Conservation (phyloP, 306 rosid genomes). For the Citrullus mucosospermus region DNA sequence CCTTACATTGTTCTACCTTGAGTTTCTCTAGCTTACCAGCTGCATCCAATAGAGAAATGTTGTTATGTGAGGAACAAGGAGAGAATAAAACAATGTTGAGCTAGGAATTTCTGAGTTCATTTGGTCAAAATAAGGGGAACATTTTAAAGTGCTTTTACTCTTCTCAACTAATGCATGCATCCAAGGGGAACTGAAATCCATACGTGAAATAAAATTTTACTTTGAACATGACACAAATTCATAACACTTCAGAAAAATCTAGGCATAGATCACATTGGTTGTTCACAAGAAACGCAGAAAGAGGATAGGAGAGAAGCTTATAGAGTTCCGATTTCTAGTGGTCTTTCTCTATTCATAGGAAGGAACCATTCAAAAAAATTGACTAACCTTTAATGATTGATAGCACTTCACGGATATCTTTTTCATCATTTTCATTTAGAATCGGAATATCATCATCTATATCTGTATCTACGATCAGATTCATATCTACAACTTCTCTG, state of each 20-base stretch:
- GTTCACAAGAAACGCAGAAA: neutral
- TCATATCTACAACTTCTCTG: constrained; percentile 21
- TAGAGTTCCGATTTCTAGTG: neutral
- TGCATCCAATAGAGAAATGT: constrained; percentile 15
- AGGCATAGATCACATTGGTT: neutral
- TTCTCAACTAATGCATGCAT: neutral
- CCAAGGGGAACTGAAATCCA: neutral
- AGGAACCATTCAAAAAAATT: neutral
- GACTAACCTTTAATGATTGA: constrained; percentile 37
- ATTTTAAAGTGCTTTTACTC: neutral
- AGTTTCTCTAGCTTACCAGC: constrained; percentile 46
- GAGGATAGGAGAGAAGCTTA: neutral
- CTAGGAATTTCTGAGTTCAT: neutral
- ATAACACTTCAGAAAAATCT: neutral
- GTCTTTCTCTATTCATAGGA: neutral
- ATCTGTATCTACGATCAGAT: constrained; percentile 9
- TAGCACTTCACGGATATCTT: constrained; percentile 25
- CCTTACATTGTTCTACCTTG: constrained; percentile 67
- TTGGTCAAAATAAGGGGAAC: neutral
- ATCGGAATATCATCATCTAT: constrained; percentile 14
- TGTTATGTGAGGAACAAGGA: neutral
- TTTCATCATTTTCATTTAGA: constrained; percentile 25
- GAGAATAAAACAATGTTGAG: neutral
- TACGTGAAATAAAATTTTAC: neutral
- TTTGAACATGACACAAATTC: neutral